Base-by-base conservation (phyloP, 805 yeast genomes). In the Saccharomyces jurei region DNA sequence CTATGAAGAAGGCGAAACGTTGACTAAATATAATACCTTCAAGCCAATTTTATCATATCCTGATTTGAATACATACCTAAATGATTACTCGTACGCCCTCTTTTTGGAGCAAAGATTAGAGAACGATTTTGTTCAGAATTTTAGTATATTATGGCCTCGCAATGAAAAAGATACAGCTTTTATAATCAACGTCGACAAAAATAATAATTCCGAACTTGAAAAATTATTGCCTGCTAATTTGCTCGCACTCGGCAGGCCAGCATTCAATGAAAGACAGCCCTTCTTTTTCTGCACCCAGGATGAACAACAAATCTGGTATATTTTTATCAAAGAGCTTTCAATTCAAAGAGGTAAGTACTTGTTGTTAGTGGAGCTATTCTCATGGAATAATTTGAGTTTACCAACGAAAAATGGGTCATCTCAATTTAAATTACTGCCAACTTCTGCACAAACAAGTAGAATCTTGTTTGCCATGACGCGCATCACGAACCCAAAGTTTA, bases 381-480 rank as follows among this genome's bases (percentile, higher is more conserved):
- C 75, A 14, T 84, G 90, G 89, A 84, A 83, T 61, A 71, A 70
- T 31, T 66, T 68, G 48, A 74, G 75, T 3, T 71, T 82, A 56
- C 87, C 87, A 0, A 69, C 64, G 9, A 61, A 46, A 2, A 56
- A 56, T 9, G 66, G 75, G 2, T 72, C 75, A 4, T 72, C 74
- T 50, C 57, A 63, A 14, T 62, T 73, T 36, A 71, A 73, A 32
- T 63, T 86, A 11, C 62, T 85, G 50, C 89, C 89, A 0, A 82
- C 83, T 22, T 80, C 86, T 8, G 80, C 81, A 4, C 85, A 86
- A 2, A 79, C 82, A 5, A 77, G 81, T 47, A 72, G 90, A 66
- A 82, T 83, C 5, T 72, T 85, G 64, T 77, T 79, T 59, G 86
- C 89, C 0, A 86, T 85, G 88, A 74, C 81, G 1, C 74, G 80